Evolutionary conservation across 805 yeast genomes (phyloP).

Genomic region (Lipomyces yamanashiensis): DNA sequence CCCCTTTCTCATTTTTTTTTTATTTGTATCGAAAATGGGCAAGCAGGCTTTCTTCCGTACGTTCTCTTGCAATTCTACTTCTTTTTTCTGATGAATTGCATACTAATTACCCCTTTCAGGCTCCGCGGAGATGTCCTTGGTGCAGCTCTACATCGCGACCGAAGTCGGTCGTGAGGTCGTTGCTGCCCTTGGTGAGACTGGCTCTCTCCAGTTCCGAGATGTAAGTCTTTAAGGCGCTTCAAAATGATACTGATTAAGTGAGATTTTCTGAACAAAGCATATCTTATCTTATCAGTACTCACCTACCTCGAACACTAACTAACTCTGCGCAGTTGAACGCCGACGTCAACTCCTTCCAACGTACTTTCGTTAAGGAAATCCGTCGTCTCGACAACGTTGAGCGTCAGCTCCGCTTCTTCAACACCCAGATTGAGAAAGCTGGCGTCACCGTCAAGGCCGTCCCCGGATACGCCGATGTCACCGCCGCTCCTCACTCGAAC

Average conservation of each 20-base stretch:
- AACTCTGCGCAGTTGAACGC: slow-evolving; percentile 56
- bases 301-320: too few species aligned
- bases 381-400: slow-evolving; percentile 84
- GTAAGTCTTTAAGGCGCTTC: slow-evolving; percentile 10
- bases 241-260: too few species aligned
- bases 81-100: background rate
- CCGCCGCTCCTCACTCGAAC: slow-evolving; percentile 52
- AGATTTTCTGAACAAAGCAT: too few species aligned
- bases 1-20: slow-evolving; percentile 2
- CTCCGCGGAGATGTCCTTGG: slow-evolving; percentile 96
- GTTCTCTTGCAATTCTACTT: slow-evolving; percentile 3
- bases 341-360: slow-evolving; percentile 80
- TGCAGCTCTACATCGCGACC: slow-evolving; percentile 87
- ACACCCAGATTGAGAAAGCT: slow-evolving; percentile 42
- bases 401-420: slow-evolving; percentile 67
- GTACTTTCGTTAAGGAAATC: slow-evolving; percentile 87
- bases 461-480: slow-evolving; percentile 51
- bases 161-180: slow-evolving; percentile 88
- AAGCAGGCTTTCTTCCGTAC: slow-evolving; percentile 41
- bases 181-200: slow-evolving; percentile 84
- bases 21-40: slow-evolving; percentile 22
- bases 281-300: too few species aligned
- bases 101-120: slow-evolving; percentile 43
- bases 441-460: slow-evolving; percentile 44
- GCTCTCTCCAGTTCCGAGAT: slow-evolving; percentile 86